phyloP scores from a whole-genome alignment of 2,329 filamentous ascomycete genomes.

The Zymoseptoria brevis region DNA sequence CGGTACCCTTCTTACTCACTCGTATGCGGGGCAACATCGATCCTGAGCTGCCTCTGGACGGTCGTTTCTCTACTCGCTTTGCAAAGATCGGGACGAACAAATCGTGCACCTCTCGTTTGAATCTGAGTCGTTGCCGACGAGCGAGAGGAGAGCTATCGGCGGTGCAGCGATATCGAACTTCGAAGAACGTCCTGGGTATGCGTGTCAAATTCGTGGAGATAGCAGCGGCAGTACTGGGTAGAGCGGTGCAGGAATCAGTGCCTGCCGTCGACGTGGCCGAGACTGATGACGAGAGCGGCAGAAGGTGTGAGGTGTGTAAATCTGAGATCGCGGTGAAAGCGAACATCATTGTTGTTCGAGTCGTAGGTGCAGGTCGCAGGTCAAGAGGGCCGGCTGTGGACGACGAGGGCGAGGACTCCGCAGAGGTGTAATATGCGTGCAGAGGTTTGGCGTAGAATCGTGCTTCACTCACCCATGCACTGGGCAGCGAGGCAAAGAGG shows the following conservation, averaged over 20 bases:
- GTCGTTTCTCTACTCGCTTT: not conserved
- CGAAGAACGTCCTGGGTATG: constrained; percentile 40
- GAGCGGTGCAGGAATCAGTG: not conserved
- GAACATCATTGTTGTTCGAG: constrained; percentile 30
- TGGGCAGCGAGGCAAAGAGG: constrained; percentile 30
- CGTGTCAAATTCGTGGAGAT: constrained; percentile 18
- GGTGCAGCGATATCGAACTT: constrained; percentile 36
- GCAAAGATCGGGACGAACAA: constrained; percentile 38
- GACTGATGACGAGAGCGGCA: constrained; percentile 6
- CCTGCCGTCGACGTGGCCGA: not conserved
- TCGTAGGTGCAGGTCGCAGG: not conserved
- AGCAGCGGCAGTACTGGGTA: not conserved
- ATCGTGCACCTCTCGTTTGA: constrained; percentile 34
- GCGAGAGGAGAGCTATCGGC: constrained; percentile 35
- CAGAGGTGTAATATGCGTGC: constrained; percentile 24
- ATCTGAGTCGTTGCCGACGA: constrained; percentile 11
- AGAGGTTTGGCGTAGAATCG: constrained; percentile 38
- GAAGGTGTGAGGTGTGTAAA: constrained; percentile 24
- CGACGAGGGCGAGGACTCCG: not conserved
- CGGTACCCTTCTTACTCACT: not conserved
- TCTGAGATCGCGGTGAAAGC: constrained; percentile 35
- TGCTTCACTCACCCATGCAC: constrained; percentile 36
- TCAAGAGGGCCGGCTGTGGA: not conserved
- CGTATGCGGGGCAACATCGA: not conserved
- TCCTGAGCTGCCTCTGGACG: not conserved